Evolutionary conservation across 2,329 filamentous ascomycete species (phyloP).

Genomic region (Epichloe festucae): DNA sequence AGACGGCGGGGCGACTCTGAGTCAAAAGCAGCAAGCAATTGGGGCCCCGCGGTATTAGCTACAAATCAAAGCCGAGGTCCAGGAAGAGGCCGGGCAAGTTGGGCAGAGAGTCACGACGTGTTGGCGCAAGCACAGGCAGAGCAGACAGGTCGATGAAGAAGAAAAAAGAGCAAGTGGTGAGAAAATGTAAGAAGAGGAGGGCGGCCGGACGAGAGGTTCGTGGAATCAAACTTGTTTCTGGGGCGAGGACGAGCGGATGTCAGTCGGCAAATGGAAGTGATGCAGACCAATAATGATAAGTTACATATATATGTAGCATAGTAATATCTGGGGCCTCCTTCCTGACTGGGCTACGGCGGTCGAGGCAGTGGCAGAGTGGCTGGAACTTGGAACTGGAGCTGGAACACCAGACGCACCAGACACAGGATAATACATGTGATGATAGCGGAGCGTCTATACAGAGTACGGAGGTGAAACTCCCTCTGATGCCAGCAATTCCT

Average conservation of each 20-base stretch:
- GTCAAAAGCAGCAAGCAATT: slow-evolving; percentile 12
- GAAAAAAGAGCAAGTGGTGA: neutral
- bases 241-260: neutral
- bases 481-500: neutral
- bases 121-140: neutral
- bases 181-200: neutral
- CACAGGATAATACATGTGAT: too few relatives aligned
- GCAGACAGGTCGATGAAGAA: neutral
- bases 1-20: slow-evolving; percentile 11
- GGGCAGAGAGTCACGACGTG: neutral
- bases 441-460: too few relatives aligned
- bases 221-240: neutral
- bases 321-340: too few relatives aligned
- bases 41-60: slow-evolving; percentile 9
- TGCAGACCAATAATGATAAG: too few relatives aligned
- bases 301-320: too few relatives aligned
- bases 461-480: neutral
- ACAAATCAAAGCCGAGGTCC: slow-evolving; percentile 7
- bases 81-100: neutral
- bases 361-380: too few relatives aligned
- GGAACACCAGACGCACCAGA: too few relatives aligned
- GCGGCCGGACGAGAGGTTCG: too few relatives aligned
- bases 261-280: neutral
- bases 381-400: too few relatives aligned
- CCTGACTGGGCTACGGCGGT: too few relatives aligned